These are phyloP conservation scores for Metarhizium robertsii DNA, from an alignment of 2,329 filamentous ascomycete species.

Conservation along the genomic window DNA sequence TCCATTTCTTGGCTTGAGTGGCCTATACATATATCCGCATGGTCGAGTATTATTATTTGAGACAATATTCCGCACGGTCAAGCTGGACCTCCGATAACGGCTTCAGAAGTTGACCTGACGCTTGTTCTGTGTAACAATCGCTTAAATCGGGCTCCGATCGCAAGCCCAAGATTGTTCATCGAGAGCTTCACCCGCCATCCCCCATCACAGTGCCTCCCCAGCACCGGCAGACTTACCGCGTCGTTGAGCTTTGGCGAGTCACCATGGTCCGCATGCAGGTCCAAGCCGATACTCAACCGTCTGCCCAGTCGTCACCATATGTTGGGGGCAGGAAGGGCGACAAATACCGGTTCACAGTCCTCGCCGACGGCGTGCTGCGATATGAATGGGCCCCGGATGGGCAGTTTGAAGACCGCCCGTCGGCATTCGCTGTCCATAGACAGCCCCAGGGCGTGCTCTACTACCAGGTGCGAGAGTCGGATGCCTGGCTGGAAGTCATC, in stretches of 20 bases:
- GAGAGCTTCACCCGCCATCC: too few relatives aligned
- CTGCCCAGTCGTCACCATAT: slow-evolving; percentile 1
- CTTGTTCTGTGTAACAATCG: too few relatives aligned
- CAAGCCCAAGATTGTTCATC: too few relatives aligned
- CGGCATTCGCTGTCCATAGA: slow-evolving; percentile 50
- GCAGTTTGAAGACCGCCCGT: slow-evolving; percentile 52
- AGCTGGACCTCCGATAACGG: background rate
- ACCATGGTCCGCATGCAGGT: slow-evolving; percentile 1
- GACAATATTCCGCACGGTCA: too few relatives aligned
- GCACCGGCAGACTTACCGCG: too few relatives aligned
- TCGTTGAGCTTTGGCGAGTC: background rate
- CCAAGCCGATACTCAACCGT: background rate
- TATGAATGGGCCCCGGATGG: slow-evolving; percentile 54
- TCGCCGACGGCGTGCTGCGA: slow-evolving; percentile 46
- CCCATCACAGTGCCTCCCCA: too few relatives aligned
- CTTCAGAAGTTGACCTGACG: too few relatives aligned
- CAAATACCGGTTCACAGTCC: slow-evolving; percentile 49
- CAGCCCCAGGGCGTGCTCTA: slow-evolving; percentile 29
- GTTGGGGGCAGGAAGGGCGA: slow-evolving; percentile 11
- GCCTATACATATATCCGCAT: too few relatives aligned
- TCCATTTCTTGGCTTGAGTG: too few relatives aligned
- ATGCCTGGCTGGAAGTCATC: slow-evolving; percentile 42
- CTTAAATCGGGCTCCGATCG: too few relatives aligned
- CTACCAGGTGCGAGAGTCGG: slow-evolving; percentile 36
- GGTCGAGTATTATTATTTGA: background rate